Base-by-base conservation (phyloP, 2,329 filamentous ascomycete species). In the Gyromitra esculenta region DNA sequence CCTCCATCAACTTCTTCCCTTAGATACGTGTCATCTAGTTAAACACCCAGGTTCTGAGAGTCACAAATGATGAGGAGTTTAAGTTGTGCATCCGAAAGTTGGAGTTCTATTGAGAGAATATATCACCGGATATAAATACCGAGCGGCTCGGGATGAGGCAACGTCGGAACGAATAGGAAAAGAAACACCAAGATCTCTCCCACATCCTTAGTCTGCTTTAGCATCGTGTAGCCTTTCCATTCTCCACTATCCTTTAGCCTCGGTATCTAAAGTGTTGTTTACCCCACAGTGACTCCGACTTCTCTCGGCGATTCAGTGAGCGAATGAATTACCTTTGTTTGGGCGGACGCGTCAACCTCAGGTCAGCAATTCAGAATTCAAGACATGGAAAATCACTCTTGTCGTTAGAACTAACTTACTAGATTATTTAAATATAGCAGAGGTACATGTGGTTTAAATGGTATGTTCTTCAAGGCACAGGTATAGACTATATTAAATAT, bases 61-160 rank as follows among this genome's bases (percentile, higher is more conserved):
- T 11, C 9, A 45, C 15, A 45, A 7, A 0, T 9, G 6, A 43
- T 43, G 1, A 7, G 9, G 15, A 52, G 7, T 25, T 52, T 8
- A 21, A n/a, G 2, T 18, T 8, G 48, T 15, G 18, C 15, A 52
- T n/a, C 18, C 0, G 18, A 52, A 2, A 52, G 8, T 9, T 52
- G 1, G n/a, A 8, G 48, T 7, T 3, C 25, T 2, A 4, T 4
- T 21, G 48, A 48, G 39, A 9, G 11, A 45, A 13, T 11, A 45
- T 15, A 15, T 15, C 15, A 15, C 43, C 43, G 5, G 43, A 5
- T 45, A 15, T 9, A 45, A 5, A 45, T 39, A 64, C 15, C 3
- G 6, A 39, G 50, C 64, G 64, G 48, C 64, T 67, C 48, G 48
- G 48, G 31, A 67, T 56, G 31, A 54, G 41, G 35, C 31, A 9